Conservation (phyloP, 352 stramenopile genomes). For the Pilasporangium apinafurcum region DNA sequence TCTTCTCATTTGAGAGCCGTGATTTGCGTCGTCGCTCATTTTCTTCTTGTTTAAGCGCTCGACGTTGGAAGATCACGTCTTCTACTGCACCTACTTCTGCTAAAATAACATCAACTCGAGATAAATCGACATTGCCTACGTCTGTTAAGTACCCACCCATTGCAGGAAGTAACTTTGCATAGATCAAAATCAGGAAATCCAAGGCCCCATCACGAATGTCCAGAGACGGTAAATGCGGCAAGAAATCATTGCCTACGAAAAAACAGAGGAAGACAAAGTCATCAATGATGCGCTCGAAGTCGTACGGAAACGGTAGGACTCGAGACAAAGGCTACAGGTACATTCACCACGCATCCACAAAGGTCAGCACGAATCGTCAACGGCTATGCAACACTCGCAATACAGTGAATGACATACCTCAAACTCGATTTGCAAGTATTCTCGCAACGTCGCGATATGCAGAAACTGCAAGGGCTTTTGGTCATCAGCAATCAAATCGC, state of each 20-base stretch:
- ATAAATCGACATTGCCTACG: slow-evolving; percentile 92
- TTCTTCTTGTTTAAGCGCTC: slow-evolving; percentile 78
- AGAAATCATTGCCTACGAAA: slow-evolving; percentile 99
- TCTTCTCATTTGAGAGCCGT: slow-evolving; percentile 62
- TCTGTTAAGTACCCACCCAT: slow-evolving; percentile 95
- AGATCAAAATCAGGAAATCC: slow-evolving; percentile 98
- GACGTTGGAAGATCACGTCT: slow-evolving; percentile 92
- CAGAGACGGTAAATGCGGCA: slow-evolving; percentile 96
- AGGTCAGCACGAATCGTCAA: not conserved
- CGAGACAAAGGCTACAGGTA: slow-evolving; percentile 32
- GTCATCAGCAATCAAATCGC: slow-evolving; percentile 70
- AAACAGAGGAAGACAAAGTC: slow-evolving; percentile 99
- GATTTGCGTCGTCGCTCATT: slow-evolving; percentile 67
- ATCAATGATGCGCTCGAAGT: slow-evolving; percentile 98
- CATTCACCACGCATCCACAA: not conserved
- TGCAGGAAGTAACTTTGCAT: slow-evolving; percentile 82
- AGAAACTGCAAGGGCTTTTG: slow-evolving; percentile 92
- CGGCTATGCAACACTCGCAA: not conserved
- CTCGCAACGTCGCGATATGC: slow-evolving; percentile 90
- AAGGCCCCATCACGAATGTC: slow-evolving; percentile 98
- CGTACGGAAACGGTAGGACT: slow-evolving; percentile 90
- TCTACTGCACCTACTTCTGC: slow-evolving; percentile 95
- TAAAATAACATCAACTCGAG: slow-evolving; percentile 94
- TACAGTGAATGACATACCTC: slow-evolving; percentile 17
- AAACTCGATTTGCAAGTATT: slow-evolving; percentile 95